A percentile compares a stretch with the other conserved stretches of the same genome.
These are phyloP conservation scores for Gryganskiella cystojenkinii DNA, from an alignment of 192 early-diverging fungal species.

Conservation along the genomic window DNA sequence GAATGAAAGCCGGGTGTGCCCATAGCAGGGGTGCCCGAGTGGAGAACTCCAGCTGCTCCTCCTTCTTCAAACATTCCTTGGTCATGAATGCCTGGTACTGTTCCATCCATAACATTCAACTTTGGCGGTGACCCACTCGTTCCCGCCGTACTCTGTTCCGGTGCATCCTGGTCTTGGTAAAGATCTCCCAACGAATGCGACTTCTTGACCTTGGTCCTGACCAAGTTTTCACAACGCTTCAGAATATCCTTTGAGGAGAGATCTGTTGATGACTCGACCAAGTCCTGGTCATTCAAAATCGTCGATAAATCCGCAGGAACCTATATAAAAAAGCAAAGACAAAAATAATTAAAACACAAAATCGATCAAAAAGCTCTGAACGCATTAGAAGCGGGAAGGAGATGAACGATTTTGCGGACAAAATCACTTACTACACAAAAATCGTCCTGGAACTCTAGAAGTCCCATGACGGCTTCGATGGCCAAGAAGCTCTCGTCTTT, in stretches of 20 bases:
- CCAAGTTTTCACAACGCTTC: slow-evolving; percentile 63
- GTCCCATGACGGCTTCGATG: slow-evolving; percentile 73
- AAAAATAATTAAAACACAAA: neutral
- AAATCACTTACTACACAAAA: slow-evolving; percentile 69
- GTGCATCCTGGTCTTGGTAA: slow-evolving; percentile 5
- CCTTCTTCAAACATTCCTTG: too few species aligned
- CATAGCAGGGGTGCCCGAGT: neutral
- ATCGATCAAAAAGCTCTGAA: neutral
- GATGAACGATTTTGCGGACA: too few species aligned
- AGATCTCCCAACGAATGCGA: slow-evolving; percentile 24
- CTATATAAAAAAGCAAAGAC: slow-evolving; percentile 9
- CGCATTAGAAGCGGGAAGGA: too few species aligned
- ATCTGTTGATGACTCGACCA: slow-evolving; percentile 57
- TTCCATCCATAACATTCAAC: too few species aligned
- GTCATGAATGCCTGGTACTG: too few species aligned
- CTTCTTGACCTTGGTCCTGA: slow-evolving; percentile 56
- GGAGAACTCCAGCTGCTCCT: neutral
- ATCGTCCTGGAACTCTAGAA: slow-evolving; percentile 72
- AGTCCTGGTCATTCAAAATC: slow-evolving; percentile 58
- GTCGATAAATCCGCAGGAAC: slow-evolving; percentile 65
- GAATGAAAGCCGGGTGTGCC: slow-evolving; percentile 1
- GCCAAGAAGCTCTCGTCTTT: slow-evolving; percentile 79
- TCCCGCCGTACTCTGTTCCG: neutral
- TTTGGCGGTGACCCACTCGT: neutral
- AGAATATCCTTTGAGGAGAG: slow-evolving; percentile 64